Conservation (phyloP, 805 yeast genomes). For the Lipomyces orientalis region DNA sequence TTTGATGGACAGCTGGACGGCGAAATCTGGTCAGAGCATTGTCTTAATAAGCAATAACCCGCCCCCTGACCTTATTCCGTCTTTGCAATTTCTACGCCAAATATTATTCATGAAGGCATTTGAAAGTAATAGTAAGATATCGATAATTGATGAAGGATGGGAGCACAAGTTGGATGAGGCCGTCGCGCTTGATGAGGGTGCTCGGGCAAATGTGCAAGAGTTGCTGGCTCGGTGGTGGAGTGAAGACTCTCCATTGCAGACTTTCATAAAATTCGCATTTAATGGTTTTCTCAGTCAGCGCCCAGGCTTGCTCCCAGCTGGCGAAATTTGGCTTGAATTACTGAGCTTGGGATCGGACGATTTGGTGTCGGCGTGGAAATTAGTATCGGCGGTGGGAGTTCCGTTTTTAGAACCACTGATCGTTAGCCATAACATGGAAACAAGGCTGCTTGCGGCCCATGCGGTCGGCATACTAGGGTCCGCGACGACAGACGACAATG, state of each 20-base stretch:
- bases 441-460: conserved; percentile 49
- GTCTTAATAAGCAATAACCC: conserved; percentile 22
- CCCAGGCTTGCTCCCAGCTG: conserved; percentile 30
- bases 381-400: conserved; percentile 16
- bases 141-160: conserved; percentile 79
- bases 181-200: conserved; percentile 62
- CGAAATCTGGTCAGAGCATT: not conserved
- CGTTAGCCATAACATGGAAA: conserved; percentile 27
- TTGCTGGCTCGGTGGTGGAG: conserved; percentile 11
- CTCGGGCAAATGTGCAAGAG: conserved; percentile 43
- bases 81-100: conserved; percentile 60
- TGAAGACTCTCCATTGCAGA: conserved; percentile 8
- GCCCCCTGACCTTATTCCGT: conserved; percentile 42
- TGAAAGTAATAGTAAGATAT: conserved; percentile 56
- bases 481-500: not conserved
- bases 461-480: conserved; percentile 50
- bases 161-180: conserved; percentile 69
- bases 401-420: conserved; percentile 22
- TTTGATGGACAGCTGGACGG: conserved; percentile 4
- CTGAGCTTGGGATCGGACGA: conserved; percentile 41
- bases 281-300: conserved; percentile 18
- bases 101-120: conserved; percentile 70
- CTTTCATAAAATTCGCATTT: conserved; percentile 12
- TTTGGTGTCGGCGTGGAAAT: conserved; percentile 32
- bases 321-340: conserved; percentile 41